Evolutionary conservation across 148 eudicot species (phyloP).

Genomic region (Chenopodium suecicum): DNA sequence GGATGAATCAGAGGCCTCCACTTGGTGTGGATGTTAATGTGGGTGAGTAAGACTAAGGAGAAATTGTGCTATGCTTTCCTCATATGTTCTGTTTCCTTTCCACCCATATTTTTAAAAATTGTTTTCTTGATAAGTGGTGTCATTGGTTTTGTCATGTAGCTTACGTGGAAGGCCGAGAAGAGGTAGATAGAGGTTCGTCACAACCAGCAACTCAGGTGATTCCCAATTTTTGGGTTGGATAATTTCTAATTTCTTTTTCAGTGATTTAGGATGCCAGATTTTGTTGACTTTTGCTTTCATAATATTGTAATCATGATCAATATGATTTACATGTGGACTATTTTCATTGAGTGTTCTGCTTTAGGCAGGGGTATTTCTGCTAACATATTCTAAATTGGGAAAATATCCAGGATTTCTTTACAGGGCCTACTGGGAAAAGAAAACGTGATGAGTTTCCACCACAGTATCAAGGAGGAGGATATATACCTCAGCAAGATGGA

Average conservation of each 20-base stretch:
- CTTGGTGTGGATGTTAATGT: constrained; percentile 75
- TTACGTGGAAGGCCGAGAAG: constrained; percentile 84
- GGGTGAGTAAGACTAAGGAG: constrained; percentile 50
- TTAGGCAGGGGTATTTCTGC: not conserved
- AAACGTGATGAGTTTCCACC: constrained; percentile 75
- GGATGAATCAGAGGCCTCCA: constrained; percentile 80
- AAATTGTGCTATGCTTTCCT: constrained; percentile 12
- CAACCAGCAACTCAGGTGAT: constrained; percentile 75
- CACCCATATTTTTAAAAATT: not conserved
- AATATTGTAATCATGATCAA: constrained; percentile 3
- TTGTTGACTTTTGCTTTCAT: not conserved
- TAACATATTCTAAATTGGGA: constrained; percentile 20
- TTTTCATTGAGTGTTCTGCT: not conserved
- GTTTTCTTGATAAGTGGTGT: not conserved
- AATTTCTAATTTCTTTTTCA: not conserved
- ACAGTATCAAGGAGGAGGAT: constrained; percentile 57
- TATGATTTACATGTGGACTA: not conserved
- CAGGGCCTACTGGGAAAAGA: constrained; percentile 64
- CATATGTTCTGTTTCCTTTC: constrained; percentile 2
- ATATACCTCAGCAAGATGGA: constrained; percentile 91
- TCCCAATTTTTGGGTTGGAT: not conserved
- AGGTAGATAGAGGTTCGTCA: constrained; percentile 56
- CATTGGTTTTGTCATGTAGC: constrained; percentile 39
- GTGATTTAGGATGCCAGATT: not conserved
- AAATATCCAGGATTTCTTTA: constrained; percentile 67